Percentiles rank a stretch among this genome's conserved stretches.
Evolutionary conservation across 805 yeast species (phyloP).

Genomic region (Yarrowia osloensis): DNA sequence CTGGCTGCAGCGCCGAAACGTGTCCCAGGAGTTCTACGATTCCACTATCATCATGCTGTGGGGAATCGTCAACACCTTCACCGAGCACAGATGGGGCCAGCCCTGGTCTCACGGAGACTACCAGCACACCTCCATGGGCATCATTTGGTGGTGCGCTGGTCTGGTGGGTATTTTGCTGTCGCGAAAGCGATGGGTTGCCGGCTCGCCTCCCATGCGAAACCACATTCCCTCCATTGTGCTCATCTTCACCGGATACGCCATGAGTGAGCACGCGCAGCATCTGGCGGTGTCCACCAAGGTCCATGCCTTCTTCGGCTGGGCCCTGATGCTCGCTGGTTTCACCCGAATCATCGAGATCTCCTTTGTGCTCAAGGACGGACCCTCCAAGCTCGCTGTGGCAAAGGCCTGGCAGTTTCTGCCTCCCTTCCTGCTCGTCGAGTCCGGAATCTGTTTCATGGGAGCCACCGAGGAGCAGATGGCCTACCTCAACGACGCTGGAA

Average conservation of each 20-base stretch:
- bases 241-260: constrained; percentile 89
- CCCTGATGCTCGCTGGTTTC: constrained; percentile 76
- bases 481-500: constrained; percentile 68
- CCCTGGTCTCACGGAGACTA: constrained; percentile 91
- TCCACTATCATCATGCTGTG: constrained; percentile 76
- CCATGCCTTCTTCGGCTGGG: constrained; percentile 82
- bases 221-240: constrained; percentile 80
- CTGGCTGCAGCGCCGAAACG: constrained; percentile 48
- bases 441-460: constrained; percentile 85
- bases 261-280: constrained; percentile 85
- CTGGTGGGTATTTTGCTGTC: constrained; percentile 78
- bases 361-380: constrained; percentile 64
- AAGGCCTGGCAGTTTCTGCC: constrained; percentile 83
- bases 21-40: constrained; percentile 84
- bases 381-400: constrained; percentile 43
- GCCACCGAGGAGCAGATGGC: constrained; percentile 88
- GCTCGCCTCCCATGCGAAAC: constrained; percentile 54
- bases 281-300: constrained; percentile 79
- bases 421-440: constrained; percentile 71
- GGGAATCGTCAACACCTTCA: constrained; percentile 94
- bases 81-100: constrained; percentile 97
- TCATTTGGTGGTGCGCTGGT: constrained; percentile 96
- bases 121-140: constrained; percentile 96
- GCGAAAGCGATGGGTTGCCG: constrained; percentile 51
- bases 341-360: constrained; percentile 77